These are phyloP conservation scores for Triticum turgidum DNA, from an alignment of 176 grass and related monocot species.

Conservation along the genomic window DNA sequence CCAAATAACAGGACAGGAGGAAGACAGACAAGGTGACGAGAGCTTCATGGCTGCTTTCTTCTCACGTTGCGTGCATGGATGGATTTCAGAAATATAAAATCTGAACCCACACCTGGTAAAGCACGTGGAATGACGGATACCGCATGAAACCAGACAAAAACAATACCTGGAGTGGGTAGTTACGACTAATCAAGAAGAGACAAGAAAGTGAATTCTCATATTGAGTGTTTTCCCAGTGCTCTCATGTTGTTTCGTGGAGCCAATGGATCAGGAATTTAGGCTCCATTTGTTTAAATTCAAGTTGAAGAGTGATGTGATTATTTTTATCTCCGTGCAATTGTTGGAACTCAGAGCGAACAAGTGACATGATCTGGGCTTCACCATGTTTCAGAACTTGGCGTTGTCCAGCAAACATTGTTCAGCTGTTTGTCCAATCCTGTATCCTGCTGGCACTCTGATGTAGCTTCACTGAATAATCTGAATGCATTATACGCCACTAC, in stretches of 20 bases:
- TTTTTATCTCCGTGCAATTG: not conserved
- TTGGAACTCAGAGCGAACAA: not conserved
- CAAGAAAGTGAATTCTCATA: not conserved
- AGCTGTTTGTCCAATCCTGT: not conserved
- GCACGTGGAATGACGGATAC: conserved; percentile 9
- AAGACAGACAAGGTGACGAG: conserved; percentile 26
- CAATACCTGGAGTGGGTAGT: not conserved
- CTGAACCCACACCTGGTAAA: conserved; percentile 14
- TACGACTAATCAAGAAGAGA: not conserved
- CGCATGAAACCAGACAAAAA: not conserved
- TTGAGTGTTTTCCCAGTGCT: not conserved
- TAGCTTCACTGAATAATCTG: conserved; percentile 8
- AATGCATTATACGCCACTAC: not conserved
- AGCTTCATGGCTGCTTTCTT: conserved; percentile 18
- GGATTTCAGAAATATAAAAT: conserved; percentile 31
- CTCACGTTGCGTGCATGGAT: conserved; percentile 51
- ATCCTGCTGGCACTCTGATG: not conserved
- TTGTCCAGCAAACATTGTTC: not conserved
- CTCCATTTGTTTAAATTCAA: not conserved
- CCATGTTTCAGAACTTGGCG: not conserved
- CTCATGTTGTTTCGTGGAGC: not conserved
- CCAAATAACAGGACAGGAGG: not conserved
- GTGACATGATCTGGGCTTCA: not conserved
- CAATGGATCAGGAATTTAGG: not conserved
- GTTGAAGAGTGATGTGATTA: not conserved